These are phyloP conservation scores for Hypomontagnella monticulosa DNA, from an alignment of 495 filamentous ascomycete genomes.

Conservation along the genomic window DNA sequence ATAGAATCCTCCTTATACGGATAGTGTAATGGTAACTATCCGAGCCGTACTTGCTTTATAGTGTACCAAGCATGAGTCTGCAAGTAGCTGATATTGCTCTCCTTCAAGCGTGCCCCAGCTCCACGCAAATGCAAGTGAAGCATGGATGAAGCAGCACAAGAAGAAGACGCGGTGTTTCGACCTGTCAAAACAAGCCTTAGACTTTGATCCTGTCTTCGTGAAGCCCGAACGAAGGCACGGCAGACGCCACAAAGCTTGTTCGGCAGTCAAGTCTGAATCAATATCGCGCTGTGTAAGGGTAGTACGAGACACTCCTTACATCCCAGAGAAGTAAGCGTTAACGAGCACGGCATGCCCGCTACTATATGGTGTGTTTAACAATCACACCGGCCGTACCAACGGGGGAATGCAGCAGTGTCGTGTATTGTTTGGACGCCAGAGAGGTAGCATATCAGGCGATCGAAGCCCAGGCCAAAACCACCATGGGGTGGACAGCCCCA, in stretches of 20 bases:
- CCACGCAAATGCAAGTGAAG: constrained; percentile 13
- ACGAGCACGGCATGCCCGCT: constrained; percentile 51
- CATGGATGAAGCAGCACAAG: constrained; percentile 29
- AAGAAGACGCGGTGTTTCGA: constrained; percentile 33
- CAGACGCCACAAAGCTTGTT: constrained; percentile 42
- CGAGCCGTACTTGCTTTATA: not conserved
- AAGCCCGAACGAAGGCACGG: constrained; percentile 26
- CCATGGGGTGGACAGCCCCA: constrained; percentile 97
- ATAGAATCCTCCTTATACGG: not conserved
- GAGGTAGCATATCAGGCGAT: constrained; percentile 87
- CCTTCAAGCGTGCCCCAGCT: not conserved
- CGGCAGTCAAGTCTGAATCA: constrained; percentile 34
- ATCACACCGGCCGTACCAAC: constrained; percentile 91
- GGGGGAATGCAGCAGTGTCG: constrained; percentile 88
- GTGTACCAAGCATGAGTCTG: not conserved
- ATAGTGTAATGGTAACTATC: not conserved
- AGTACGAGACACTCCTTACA: constrained; percentile 35
- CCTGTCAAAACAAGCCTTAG: constrained; percentile 42
- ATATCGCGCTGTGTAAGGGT: constrained; percentile 42
- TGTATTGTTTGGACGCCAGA: constrained; percentile 84
- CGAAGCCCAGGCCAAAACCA: constrained; percentile 94
- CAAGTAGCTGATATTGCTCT: not conserved
- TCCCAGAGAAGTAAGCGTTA: constrained; percentile 53
- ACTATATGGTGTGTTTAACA: constrained; percentile 63
- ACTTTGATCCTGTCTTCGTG: constrained; percentile 35